Conservation (phyloP, 1,284 basidiomycete species). For the Marasmius fiardii region DNA sequence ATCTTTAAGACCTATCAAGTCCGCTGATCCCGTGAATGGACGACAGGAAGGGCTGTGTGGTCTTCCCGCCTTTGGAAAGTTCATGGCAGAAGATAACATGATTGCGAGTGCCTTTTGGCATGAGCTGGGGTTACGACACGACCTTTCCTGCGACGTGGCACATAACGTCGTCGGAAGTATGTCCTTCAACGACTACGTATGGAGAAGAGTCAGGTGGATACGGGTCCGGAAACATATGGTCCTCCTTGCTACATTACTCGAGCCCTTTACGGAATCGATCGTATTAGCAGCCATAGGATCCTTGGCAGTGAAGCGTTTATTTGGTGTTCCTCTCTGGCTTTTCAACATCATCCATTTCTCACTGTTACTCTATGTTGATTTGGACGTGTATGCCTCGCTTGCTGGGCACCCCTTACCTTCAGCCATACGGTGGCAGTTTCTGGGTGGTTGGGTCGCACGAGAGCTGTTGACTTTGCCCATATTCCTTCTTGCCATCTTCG, state of each 20-base stretch:
- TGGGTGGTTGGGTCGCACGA: slow-evolving; percentile 73
- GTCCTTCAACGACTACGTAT: slow-evolving; percentile 77
- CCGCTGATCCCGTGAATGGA: slow-evolving; percentile 21
- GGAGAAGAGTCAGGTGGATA: slow-evolving; percentile 89
- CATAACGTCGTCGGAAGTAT: slow-evolving; percentile 88
- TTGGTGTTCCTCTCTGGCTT: slow-evolving; percentile 47
- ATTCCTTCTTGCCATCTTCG: slow-evolving; percentile 77
- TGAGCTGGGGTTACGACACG: slow-evolving; percentile 81
- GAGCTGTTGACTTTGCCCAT: slow-evolving; percentile 85
- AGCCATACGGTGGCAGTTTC: slow-evolving; percentile 53
- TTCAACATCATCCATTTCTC: slow-evolving; percentile 55
- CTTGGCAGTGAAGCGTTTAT: slow-evolving; percentile 52
- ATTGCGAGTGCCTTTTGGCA: slow-evolving; percentile 89
- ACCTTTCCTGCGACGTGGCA: slow-evolving; percentile 85
- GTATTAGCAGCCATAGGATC: slow-evolving; percentile 65
- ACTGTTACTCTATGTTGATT: slow-evolving; percentile 65
- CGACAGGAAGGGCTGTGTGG: slow-evolving; percentile 42
- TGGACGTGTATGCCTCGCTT: slow-evolving; percentile 70
- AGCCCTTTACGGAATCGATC: slow-evolving; percentile 88
- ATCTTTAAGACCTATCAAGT: slow-evolving; percentile 44
- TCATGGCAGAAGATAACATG: slow-evolving; percentile 96
- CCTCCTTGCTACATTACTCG: slow-evolving; percentile 74
- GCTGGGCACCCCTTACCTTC: slow-evolving; percentile 63
- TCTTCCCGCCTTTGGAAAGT: slow-evolving; percentile 78
- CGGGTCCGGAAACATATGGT: slow-evolving; percentile 93